A percentile compares a stretch with the other conserved stretches of the same genome.
Conservation (phyloP, 2,329 filamentous ascomycete species). For the Penicillium sp. region DNA sequence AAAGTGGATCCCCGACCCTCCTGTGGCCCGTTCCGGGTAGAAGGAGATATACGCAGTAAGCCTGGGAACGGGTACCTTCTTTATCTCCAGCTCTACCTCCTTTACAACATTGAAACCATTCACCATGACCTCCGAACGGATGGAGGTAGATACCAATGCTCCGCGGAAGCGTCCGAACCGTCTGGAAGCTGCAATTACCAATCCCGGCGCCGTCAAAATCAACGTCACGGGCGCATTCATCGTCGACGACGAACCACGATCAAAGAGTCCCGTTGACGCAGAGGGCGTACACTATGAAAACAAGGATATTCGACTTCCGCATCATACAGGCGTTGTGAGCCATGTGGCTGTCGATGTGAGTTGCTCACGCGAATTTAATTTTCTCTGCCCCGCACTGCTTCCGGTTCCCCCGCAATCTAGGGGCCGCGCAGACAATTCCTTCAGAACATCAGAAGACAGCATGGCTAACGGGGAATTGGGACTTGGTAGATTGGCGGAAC, state of each 20-base stretch:
- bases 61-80: conserved; percentile 39
- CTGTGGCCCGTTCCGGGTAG: conserved; percentile 29
- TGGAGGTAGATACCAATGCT: conserved; percentile 18
- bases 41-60: conserved; percentile 50
- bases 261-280: conserved; percentile 50
- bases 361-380: conserved; percentile 24
- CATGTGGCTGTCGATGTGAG: conserved; percentile 94
- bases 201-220: conserved; percentile 76
- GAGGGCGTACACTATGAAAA: conserved; percentile 69
- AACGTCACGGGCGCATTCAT: conserved; percentile 97
- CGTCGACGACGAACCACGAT: conserved; percentile 72
- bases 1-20: conserved; percentile 1
- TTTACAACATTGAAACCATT: conserved; percentile 10
- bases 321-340: conserved; percentile 92
- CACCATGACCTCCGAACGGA: conserved; percentile 36
- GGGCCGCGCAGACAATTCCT: background rate
- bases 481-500: conserved; percentile 80
- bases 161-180: conserved; percentile 33
- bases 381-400: conserved; percentile 19
- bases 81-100: conserved; percentile 20
- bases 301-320: conserved; percentile 91
- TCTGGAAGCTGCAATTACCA: conserved; percentile 52
- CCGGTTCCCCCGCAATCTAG: conserved; percentile 33
- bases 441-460: background rate
- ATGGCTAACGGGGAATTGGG: background rate